A percentile compares a stretch with the other conserved stretches of the same genome.
phyloP scores from a whole-genome alignment of 768 basidiomycete genomes.

The Suillus sp. region DNA sequence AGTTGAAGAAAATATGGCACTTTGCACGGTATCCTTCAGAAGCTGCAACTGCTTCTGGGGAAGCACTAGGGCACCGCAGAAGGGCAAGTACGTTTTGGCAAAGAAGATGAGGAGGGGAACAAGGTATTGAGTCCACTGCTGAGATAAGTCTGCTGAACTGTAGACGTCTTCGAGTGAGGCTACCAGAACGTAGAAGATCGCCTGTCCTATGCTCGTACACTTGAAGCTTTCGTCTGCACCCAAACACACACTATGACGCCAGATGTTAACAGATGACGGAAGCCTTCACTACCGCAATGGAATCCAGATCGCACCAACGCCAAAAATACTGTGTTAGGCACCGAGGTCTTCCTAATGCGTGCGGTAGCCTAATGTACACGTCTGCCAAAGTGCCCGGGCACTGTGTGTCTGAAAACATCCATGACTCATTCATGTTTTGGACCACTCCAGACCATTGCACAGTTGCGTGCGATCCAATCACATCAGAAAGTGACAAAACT shows the following conservation, averaged over 20 bases:
- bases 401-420: neutral
- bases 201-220: neutral
- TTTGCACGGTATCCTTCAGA: constrained; percentile 49
- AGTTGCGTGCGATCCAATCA: neutral
- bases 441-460: too few relatives aligned
- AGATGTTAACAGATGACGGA: neutral
- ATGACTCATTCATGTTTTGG: neutral
- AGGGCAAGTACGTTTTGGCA: constrained; percentile 8
- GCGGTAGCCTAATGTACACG: neutral
- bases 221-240: neutral
- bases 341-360: neutral
- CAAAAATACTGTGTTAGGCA: neutral
- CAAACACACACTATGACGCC: neutral
- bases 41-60: constrained; percentile 29
- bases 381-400: neutral
- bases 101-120: constrained; percentile 16
- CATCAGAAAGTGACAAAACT: neutral
- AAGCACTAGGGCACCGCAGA: constrained; percentile 14
- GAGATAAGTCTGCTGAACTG: neutral
- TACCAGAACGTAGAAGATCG: neutral
- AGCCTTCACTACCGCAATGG: neutral
- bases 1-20: constrained; percentile 52
- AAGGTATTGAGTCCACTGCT: constrained; percentile 4
- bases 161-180: neutral
- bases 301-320: neutral